Percentiles rank a stretch among this genome's conserved stretches.
Evolutionary conservation across 176 grass and related monocot species (phyloP).

Genomic region (Bromus sterilis): DNA sequence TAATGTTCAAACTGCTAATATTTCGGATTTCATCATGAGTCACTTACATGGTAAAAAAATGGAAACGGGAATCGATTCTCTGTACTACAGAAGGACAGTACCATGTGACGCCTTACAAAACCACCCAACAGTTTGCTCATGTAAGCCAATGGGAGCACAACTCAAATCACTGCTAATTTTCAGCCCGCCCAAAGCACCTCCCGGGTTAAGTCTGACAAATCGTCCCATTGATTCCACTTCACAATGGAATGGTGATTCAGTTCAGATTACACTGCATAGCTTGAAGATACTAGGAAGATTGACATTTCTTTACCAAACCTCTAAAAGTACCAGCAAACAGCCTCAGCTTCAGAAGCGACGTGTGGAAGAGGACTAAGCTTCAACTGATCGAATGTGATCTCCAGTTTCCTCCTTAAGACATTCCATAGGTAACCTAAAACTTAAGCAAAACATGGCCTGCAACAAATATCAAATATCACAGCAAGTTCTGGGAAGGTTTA

Average conservation of each 20-base stretch:
- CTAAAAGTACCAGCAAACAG: neutral
- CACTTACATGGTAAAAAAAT: neutral
- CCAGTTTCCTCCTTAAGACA: conserved; percentile 24
- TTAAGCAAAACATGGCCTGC: conserved; percentile 93
- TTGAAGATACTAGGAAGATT: neutral
- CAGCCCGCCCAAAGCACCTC: neutral
- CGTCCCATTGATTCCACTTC: neutral
- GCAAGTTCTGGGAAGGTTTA: neutral
- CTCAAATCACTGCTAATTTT: neutral
- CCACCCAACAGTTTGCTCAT: neutral
- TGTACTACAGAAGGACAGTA: neutral
- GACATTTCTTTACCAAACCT: neutral
- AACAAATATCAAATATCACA: conserved; percentile 20
- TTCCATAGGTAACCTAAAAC: conserved; percentile 69
- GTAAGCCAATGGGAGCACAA: neutral
- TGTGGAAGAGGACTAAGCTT: neutral
- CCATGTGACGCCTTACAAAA: neutral
- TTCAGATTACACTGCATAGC: neutral
- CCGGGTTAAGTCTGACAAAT: neutral
- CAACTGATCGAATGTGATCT: conserved; percentile 5
- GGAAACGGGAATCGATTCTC: neutral
- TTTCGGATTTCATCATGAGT: neutral
- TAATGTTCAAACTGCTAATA: neutral
- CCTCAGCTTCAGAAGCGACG: neutral
- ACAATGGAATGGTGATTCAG: neutral